Base-by-base conservation (phyloP, 306 rosid species). In the Inga laurina region DNA sequence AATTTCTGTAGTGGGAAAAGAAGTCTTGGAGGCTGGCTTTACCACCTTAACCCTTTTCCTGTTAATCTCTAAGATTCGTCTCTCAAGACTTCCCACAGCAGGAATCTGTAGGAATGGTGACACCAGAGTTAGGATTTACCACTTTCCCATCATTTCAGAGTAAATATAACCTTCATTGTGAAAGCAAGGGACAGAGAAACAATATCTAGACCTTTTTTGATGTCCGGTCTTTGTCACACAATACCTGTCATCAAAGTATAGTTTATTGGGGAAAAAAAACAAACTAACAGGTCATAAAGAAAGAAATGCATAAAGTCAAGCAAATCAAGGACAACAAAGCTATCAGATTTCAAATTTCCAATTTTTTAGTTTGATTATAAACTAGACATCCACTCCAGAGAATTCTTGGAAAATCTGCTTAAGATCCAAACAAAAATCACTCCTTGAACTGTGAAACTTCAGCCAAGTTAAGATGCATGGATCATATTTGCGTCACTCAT, bases 21-120 rank as follows among this genome's bases (percentile, higher is more conserved):
- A 93, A 80, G 97, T 92, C 86, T 93, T 96, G 6, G 98, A 92
- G 79, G 98, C 99, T 41, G 99, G 98, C 85, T 96, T 96, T 75
- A 96, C 90, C 77, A 95, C 99, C 92, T 93, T 96, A 22, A 92
- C 81, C 84, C 98, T 91, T 86, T 96, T 96, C 84, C 86, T 92
- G 79, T 96, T 93, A 66, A 92, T 89, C 90, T 96, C 98, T 65
- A 96, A 94, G 79, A 89, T 61, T 81, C 99, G 89, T 78, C 94
- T 91, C 88, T 93, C 98, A 7, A 93, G 90, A 74, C 87, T 92
- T 82, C 91, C 97, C 81, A 86, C 87, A 12, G 92, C 84, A 66
- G 94, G 86, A 76, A 89, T 83, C 99, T 96, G 92, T 82, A 85
- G 78, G 16, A 78, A 64, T 21, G 83, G 71, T 51, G 8, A 79